Conservation (phyloP, 2,329 filamentous ascomycete species). For the Penicillium sp. region DNA sequence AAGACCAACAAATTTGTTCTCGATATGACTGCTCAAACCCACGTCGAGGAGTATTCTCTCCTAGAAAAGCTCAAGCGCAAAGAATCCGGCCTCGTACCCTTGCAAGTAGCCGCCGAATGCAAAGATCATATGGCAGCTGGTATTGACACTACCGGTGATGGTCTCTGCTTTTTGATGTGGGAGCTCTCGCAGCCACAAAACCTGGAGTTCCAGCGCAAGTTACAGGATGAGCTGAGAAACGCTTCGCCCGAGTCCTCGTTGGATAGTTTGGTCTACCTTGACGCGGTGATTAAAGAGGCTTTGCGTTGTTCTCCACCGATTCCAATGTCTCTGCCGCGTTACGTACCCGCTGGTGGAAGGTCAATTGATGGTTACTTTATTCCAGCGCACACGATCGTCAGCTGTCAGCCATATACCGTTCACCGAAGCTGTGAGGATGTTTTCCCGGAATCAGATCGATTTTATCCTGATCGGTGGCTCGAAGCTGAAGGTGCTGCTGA, state of each 20-base stretch:
- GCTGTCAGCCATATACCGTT: slow-evolving; percentile 45
- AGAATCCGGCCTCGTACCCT: slow-evolving; percentile 51
- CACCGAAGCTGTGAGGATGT: slow-evolving; percentile 36
- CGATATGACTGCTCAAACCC: slow-evolving; percentile 51
- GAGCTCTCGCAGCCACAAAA: slow-evolving; percentile 66
- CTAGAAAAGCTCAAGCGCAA: slow-evolving; percentile 62
- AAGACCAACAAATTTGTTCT: slow-evolving; percentile 64
- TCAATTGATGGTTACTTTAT: slow-evolving; percentile 43
- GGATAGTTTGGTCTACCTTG: slow-evolving; percentile 57
- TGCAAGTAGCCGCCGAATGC: slow-evolving; percentile 68
- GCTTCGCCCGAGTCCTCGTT: slow-evolving; percentile 45
- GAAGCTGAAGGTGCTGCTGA: slow-evolving; percentile 37
- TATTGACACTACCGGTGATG: slow-evolving; percentile 73
- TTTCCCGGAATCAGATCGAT: slow-evolving; percentile 37
- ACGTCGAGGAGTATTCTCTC: slow-evolving; percentile 60
- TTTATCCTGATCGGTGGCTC: slow-evolving; percentile 41
- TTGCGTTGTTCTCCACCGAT: slow-evolving; percentile 61
- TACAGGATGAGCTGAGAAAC: slow-evolving; percentile 57
- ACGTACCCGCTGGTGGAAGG: slow-evolving; percentile 44
- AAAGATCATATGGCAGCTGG: slow-evolving; percentile 73
- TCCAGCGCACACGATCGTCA: slow-evolving; percentile 43
- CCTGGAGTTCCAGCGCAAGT: slow-evolving; percentile 53
- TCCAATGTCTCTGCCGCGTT: slow-evolving; percentile 56
- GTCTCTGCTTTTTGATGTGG: slow-evolving; percentile 72
- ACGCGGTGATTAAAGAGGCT: slow-evolving; percentile 66